Evolutionary conservation across 176 grass and related monocot genomes (phyloP), one percentile per base, ranked within the genome.

Genomic region (Paspalum notatum): DNA sequence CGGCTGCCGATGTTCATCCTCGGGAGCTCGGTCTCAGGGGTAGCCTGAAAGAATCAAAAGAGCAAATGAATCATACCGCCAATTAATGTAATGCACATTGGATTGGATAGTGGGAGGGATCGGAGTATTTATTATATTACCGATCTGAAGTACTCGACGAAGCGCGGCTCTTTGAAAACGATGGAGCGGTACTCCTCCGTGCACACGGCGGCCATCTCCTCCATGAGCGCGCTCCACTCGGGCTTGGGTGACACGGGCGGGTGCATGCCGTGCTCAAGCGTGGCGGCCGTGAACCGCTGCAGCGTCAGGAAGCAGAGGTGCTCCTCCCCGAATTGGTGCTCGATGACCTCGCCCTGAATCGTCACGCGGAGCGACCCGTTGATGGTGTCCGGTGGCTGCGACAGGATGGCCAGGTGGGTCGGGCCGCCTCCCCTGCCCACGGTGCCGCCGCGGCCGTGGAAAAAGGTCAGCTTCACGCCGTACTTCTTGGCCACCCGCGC

Each of bases 1-100:
- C 94, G 61, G 59, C 91, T 97, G 22, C 95, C 95, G 61, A 97
- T 97, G 72, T 97, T 97, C 95, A 97, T 92, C 75, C 85, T 85
- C 2, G 91, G 90, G 22, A 92, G 94, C 75, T 97, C 91, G 0
- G 91, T 79, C 41, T 97, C 95, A 12, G 91, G 91, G 3, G 94
- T 94, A 3, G 94, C 91, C 94, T 97, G 61, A 27, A n/a, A n/a
- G n/a, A n/a, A n/a, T n/a, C n/a, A n/a, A 14, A 57, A 15, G 26
- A 12, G 70, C 26, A 37, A 58, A 32, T 32, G 32, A 32, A 32
- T 32, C 32, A 32, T 32, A 32, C 32, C 32, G 32, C 32, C 32
- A 32, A 32, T n/a, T n/a, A n/a, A n/a, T 32, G 3, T 32, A 32
- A 32, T 32, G 32, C 32, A 32, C 32, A 32, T 32, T 32, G 32